These are phyloP conservation scores for Myxozyma mucilagina DNA, from an alignment of 805 yeast genomes.

Conservation along the genomic window DNA sequence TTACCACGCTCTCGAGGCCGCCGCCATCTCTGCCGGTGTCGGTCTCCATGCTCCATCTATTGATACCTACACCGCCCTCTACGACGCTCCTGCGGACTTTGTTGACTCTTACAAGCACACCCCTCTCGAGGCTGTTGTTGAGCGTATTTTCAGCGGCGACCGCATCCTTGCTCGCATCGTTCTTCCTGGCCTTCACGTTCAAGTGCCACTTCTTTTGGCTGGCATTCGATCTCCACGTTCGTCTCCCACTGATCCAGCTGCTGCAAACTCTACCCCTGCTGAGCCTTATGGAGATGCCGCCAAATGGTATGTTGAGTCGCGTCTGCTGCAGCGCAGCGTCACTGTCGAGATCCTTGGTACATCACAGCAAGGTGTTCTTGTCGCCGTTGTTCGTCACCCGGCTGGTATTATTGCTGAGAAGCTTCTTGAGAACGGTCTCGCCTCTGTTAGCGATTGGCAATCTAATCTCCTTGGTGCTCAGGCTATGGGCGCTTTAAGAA, in stretches of 20 bases:
- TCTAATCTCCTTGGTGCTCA: slow-evolving; percentile 64
- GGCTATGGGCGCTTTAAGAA: slow-evolving; percentile 61
- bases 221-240: slow-evolving; percentile 76
- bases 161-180: slow-evolving; percentile 63
- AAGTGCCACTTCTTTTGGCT: slow-evolving; percentile 64
- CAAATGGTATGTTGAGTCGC: slow-evolving; percentile 59
- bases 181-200: slow-evolving; percentile 54
- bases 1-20: slow-evolving; percentile 46
- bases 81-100: slow-evolving; percentile 41
- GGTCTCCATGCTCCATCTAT: slow-evolving; percentile 56
- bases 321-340: slow-evolving; percentile 62
- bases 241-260: slow-evolving; percentile 47
- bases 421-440: slow-evolving; percentile 68
- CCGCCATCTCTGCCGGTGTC: slow-evolving; percentile 51
- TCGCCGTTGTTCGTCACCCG: slow-evolving; percentile 64
- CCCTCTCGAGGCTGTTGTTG: slow-evolving; percentile 64
- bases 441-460: slow-evolving; percentile 80
- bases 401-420: slow-evolving; percentile 74
- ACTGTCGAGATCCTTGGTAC: slow-evolving; percentile 60
- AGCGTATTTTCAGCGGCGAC: slow-evolving; percentile 77
- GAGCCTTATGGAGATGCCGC: slow-evolving; percentile 71
- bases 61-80: slow-evolving; percentile 17
- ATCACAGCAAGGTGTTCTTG: slow-evolving; percentile 51
- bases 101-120: slow-evolving; percentile 43
- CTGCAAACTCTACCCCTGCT: slow-evolving; percentile 37